Base-by-base conservation (phyloP, 164 flowering plant genomes). In the Kingdonia uniflora region DNA sequence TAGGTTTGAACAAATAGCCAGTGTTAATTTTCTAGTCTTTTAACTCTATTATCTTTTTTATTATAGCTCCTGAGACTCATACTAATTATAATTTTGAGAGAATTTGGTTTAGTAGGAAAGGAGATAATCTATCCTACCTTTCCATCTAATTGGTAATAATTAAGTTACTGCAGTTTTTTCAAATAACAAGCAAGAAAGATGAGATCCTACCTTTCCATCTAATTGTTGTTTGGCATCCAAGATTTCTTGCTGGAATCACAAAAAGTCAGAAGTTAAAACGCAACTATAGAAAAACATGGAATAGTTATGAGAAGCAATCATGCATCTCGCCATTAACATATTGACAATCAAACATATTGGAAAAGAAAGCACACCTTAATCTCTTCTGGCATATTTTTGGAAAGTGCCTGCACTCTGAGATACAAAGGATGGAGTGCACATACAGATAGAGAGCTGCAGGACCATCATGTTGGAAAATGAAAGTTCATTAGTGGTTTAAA, bases 351-450 rank as follows among this genome's bases (percentile, higher is more conserved):
- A 29, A 44, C 8, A 47, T 12, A 33, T 38, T 49, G 42, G 15
- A 24, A 47, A 44, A 6, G 52, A 25, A 17, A 23, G 81, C 92
- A 19, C 42, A 87, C 98, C 94, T 79, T 77, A 61, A 87, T 74
- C 39, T 80, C 91, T 53, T 82, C 72, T 48, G 96, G 77, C 5
- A 85, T 68, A 54, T 73, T 72, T 41, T 73, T 57, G 49, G 98
- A 84, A 60, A 92, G 95, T 48, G 90, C 88, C 49, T 92, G 81
- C 26, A 87, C 82, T 71, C 61, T n/a, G n/a, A 92, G 70, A 69
- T 87, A 87, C 37, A 92, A 68, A 29, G 98, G 98, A 73, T 92
- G 98, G 76, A 92, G 64, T 14, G 96, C 98, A 78, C 76, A 85
- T 29, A 92, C 98, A 22, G 98, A 92, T 38, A 92, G 84, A 33